A percentile compares a stretch with the other conserved stretches of the same genome.
These are phyloP conservation scores for Yarrowia porcina DNA, from an alignment of 805 yeast genomes.

Conservation along the genomic window DNA sequence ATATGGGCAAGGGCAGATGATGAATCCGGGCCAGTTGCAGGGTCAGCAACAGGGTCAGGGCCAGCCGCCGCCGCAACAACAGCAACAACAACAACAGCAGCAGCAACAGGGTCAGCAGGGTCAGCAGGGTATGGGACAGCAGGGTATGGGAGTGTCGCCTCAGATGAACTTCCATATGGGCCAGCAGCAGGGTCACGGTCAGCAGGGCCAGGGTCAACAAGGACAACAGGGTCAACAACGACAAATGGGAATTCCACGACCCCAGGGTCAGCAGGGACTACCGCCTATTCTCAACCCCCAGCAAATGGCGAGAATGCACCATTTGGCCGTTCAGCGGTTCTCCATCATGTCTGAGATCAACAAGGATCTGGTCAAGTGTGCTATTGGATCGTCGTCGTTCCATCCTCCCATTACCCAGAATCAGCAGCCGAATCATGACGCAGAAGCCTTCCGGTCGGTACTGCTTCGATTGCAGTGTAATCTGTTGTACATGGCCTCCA, in stretches of 20 bases:
- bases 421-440: conserved; percentile 23
- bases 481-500: conserved; percentile 38
- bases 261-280: background rate
- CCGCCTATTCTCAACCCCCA: background rate
- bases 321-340: conserved; percentile 30
- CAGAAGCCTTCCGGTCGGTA: conserved; percentile 32
- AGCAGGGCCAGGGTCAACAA: background rate
- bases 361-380: conserved; percentile 34
- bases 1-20: conserved; percentile 10
- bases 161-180: conserved; percentile 18
- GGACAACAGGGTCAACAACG: background rate
- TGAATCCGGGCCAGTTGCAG: background rate
- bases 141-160: conserved; percentile 7
- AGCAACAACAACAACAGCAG: background rate
- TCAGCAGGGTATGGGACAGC: background rate
- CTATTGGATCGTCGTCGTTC: conserved; percentile 27
- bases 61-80: no score
- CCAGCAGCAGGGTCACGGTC: background rate
- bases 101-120: background rate
- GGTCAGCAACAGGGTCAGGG: background rate
- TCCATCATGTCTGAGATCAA: conserved; percentile 37
- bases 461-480: conserved; percentile 40
- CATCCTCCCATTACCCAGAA: conserved; percentile 4
- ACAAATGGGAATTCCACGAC: background rate
- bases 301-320: background rate